Conservation (phyloP, 2,329 filamentous ascomycete genomes). For the Diplodia mutila region DNA sequence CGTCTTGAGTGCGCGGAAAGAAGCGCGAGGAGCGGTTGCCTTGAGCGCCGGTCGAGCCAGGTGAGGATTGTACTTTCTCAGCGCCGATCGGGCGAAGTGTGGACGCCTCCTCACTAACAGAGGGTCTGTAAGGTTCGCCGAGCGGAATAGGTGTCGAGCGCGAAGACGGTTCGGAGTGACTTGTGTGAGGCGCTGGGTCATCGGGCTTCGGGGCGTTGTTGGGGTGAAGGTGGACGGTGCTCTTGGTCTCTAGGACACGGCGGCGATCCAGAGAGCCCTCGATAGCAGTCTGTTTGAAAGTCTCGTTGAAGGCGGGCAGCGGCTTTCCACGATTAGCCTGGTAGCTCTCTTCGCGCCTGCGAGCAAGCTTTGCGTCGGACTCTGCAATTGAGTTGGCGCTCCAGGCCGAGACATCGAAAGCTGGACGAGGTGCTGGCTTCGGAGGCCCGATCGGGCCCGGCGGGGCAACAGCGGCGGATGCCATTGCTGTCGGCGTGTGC, state of each 20-base stretch:
- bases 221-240: constrained; percentile 4
- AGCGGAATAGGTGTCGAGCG: constrained; percentile 9
- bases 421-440: constrained; percentile 32
- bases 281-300: constrained; percentile 23
- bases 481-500: constrained; percentile 10
- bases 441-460: constrained; percentile 39
- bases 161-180: constrained; percentile 10
- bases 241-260: constrained; percentile 22
- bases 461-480: constrained; percentile 16
- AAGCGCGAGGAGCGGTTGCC: constrained; percentile 38
- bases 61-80: constrained; percentile 23
- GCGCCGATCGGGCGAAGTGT: constrained; percentile 16
- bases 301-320: constrained; percentile 22
- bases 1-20: constrained; percentile 35
- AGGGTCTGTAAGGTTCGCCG: constrained; percentile 2
- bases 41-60: constrained; percentile 6
- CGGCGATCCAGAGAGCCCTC: constrained; percentile 15
- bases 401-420: constrained; percentile 24
- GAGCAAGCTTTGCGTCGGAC: constrained; percentile 13
- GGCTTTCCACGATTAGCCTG: constrained; percentile 8
- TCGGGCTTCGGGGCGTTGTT: constrained; percentile 1
- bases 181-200: background rate
- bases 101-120: constrained; percentile 2
- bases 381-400: constrained; percentile 18
- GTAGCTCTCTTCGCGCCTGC: constrained; percentile 8